Percentiles rank a stretch among this genome's conserved stretches.
Conservation (phyloP, 805 yeast genomes). For the Myxozyma monticola region DNA sequence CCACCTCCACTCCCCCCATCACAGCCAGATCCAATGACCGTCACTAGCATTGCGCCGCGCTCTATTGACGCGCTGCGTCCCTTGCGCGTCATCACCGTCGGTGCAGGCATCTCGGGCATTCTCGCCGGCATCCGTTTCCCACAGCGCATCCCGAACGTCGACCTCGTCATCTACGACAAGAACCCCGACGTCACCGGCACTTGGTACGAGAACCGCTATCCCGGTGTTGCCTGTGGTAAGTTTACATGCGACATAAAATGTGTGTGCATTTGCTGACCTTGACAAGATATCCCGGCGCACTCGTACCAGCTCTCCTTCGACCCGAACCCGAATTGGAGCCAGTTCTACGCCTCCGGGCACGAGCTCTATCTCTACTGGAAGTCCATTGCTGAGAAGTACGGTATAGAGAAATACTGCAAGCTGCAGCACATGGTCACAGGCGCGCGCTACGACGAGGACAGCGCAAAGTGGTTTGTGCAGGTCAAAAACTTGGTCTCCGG, state of each 20-base stretch:
- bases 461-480: conserved; percentile 25
- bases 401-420: conserved; percentile 29
- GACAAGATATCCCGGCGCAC: conserved; percentile 33
- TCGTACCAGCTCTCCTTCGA: conserved; percentile 36
- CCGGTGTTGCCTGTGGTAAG: conserved; percentile 37
- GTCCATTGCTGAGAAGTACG: conserved; percentile 33
- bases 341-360: conserved; percentile 32
- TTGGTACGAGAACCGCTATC: conserved; percentile 35
- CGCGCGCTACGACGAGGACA: conserved; percentile 29
- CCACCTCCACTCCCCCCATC: neutral
- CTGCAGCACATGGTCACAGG: conserved; percentile 27
- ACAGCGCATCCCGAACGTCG: conserved; percentile 31
- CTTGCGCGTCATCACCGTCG: conserved; percentile 32
- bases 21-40: conserved; percentile 1
- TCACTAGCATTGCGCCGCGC: neutral
- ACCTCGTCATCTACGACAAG: conserved; percentile 35
- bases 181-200: conserved; percentile 37
- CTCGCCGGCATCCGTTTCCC: conserved; percentile 33
- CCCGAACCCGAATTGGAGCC: conserved; percentile 36
- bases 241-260: conserved; percentile 27
- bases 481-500: conserved; percentile 15
- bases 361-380: conserved; percentile 35
- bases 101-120: conserved; percentile 39
- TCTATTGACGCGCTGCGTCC: conserved; percentile 22
- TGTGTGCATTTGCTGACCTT: neutral